Base-by-base conservation (phyloP, 1,284 basidiomycete genomes). In the Cerioporus squamosus region DNA sequence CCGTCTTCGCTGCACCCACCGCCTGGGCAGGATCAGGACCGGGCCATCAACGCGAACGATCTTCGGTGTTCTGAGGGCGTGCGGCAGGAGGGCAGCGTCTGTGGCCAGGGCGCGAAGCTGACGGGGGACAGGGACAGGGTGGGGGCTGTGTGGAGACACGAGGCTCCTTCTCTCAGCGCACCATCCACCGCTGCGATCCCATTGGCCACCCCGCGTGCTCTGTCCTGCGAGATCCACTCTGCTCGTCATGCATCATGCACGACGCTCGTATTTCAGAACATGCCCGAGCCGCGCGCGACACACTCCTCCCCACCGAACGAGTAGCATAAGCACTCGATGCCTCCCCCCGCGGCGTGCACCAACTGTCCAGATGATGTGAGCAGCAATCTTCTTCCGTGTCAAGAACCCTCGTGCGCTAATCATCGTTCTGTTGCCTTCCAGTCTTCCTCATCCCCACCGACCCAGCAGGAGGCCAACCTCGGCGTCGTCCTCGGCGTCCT, bases 401-500 rank as follows among this genome's bases (percentile, higher is more conserved):
- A 61, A 57, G 51, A 61, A 60, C 51, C 18, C 14, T 29, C 45
- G 54, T 55, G 66, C 68, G 68, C 66, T 64, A 64, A 69, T 69
- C 68, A 69, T 49, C 18, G 15, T 18, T 31, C 26, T 29, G 26
- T 29, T 29, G 26, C 26, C 6, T 29, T 5, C 22, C 54, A 51
- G 42, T 49, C 39, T 23, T 44, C 44, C 44, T 38, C 47, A 31
- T 40, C 54, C 51, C 29, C 26, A 43, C 36, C 52, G 12, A 23
- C 39, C 43, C 55, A 62, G 43, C 23, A 38, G 24, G 39, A 57
- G 6, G 57, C 60, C 24, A 70, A 64, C 48, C 56, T 67, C 45
- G 61, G 56, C 43, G 68, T 70, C 49, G 64, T 69, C 43, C 42
- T 67, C 42, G 68, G 67, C 58, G 67, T 69, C 33, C 46, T 72